phyloP scores from a whole-genome alignment of 192 early-diverging fungal species.

The Podila verticillata region DNA sequence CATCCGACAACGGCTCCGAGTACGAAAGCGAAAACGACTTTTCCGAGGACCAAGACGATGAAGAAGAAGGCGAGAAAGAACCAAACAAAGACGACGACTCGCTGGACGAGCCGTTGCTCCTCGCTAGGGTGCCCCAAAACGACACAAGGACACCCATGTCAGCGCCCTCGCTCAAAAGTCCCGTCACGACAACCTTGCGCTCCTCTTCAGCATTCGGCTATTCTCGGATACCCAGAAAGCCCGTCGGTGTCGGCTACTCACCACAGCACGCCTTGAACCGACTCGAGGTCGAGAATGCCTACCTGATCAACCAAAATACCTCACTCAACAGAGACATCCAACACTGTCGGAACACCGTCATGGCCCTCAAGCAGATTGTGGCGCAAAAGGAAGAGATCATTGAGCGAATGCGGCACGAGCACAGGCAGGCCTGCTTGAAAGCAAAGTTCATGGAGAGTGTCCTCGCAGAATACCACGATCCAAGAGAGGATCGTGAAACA shows the following conservation, averaged over 20 bases:
- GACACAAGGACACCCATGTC: not conserved
- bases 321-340: constrained; percentile 30
- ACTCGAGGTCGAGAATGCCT: constrained; percentile 42
- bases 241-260: not conserved
- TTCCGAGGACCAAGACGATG: not conserved
- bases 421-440: constrained; percentile 12
- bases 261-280: constrained; percentile 21
- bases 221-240: too few relatives aligned
- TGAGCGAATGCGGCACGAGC: constrained; percentile 16
- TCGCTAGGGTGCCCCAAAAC: not conserved
- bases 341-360: constrained; percentile 29
- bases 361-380: constrained; percentile 20
- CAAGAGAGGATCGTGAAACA: not conserved
- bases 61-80: not conserved
- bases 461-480: constrained; percentile 8
- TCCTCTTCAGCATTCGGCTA: too few relatives aligned
- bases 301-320: constrained; percentile 25
- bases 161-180: not conserved
- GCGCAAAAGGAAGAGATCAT: constrained; percentile 28
- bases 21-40: not conserved
- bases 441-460: constrained; percentile 36
- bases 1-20: not conserved
- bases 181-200: too few relatives aligned
- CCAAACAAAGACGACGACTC: not conserved
- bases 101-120: not conserved